Evolutionary conservation across 176 grass and related monocot species (phyloP).

Genomic region (Thalia dealbata): DNA sequence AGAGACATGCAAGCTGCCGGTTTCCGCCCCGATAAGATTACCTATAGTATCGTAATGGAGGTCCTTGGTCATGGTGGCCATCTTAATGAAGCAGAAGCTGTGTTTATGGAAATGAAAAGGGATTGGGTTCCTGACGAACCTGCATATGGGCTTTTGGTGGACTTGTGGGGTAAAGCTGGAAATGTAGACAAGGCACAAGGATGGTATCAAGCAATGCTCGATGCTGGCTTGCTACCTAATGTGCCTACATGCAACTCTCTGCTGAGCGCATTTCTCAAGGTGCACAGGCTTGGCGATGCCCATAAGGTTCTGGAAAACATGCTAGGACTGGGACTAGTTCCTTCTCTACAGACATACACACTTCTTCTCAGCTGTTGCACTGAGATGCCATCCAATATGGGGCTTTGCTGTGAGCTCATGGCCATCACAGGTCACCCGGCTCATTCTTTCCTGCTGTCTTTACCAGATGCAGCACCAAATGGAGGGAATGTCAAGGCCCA

Average conservation of each 20-base stretch:
- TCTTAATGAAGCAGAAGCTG: constrained; percentile 71
- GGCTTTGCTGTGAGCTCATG: constrained; percentile 72
- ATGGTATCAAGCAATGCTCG: constrained; percentile 85
- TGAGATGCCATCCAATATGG: constrained; percentile 37
- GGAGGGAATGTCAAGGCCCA: constrained; percentile 66
- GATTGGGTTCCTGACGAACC: constrained; percentile 94
- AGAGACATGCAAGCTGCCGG: constrained; percentile 92
- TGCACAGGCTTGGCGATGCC: constrained; percentile 59
- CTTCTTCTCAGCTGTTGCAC: constrained; percentile 83
- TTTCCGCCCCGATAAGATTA: constrained; percentile 94
- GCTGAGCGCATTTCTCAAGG: constrained; percentile 72
- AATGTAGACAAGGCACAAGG: constrained; percentile 66
- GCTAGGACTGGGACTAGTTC: constrained; percentile 55
- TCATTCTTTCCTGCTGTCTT: constrained; percentile 70
- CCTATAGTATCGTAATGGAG: constrained; percentile 93
- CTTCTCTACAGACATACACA: constrained; percentile 88
- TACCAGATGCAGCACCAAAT: constrained; percentile 73
- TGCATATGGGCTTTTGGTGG: constrained; percentile 81
- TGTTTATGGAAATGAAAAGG: constrained; percentile 71
- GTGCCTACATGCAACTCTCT: constrained; percentile 89
- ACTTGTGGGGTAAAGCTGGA: constrained; percentile 92
- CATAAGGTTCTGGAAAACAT: constrained; percentile 64
- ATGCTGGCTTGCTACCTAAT: constrained; percentile 72
- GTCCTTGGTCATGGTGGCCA: constrained; percentile 71
- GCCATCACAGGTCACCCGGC: constrained; percentile 73